Percentiles rank a stretch among this genome's conserved stretches.
These are phyloP conservation scores for Phytophthora chlamydospora DNA, from an alignment of 352 stramenopile species.

Conservation along the genomic window DNA sequence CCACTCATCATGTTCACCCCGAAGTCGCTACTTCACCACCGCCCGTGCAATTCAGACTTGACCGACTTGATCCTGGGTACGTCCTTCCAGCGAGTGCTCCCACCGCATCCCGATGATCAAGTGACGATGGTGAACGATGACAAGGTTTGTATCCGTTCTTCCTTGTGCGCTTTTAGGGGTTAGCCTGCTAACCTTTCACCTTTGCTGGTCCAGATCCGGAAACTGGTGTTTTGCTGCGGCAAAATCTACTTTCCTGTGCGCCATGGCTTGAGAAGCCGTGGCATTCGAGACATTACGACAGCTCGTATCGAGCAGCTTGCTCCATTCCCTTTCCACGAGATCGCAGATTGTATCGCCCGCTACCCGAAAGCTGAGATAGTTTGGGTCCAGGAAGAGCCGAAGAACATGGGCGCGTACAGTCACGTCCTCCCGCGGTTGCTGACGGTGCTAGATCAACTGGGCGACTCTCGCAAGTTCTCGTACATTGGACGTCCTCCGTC, in stretches of 20 bases:
- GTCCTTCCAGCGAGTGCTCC: constrained; percentile 71
- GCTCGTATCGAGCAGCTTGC: constrained; percentile 88
- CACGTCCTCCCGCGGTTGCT: constrained; percentile 94
- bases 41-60: constrained; percentile 81
- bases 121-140: constrained; percentile 66
- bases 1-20: constrained; percentile 82
- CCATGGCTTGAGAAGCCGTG: constrained; percentile 62
- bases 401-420: constrained; percentile 98
- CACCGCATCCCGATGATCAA: constrained; percentile 76
- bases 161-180: neutral
- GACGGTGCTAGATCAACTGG: constrained; percentile 92
- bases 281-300: constrained; percentile 68
- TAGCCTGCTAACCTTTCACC: constrained; percentile 6
- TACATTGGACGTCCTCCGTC: constrained; percentile 96
- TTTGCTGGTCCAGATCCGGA: constrained; percentile 58
- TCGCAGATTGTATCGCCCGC: constrained; percentile 87
- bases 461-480: constrained; percentile 55
- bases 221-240: constrained; percentile 80
- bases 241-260: constrained; percentile 88
- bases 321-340: constrained; percentile 97
- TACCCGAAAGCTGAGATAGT: constrained; percentile 97
- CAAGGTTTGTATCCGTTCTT: constrained; percentile 40
- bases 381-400: constrained; percentile 98
- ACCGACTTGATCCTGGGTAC: constrained; percentile 63
- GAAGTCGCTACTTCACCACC: constrained; percentile 86